A percentile compares a stretch with the other conserved stretches of the same genome.
Evolutionary conservation across 805 yeast genomes (phyloP).

Genomic region (Myxozyma nipponensis): DNA sequence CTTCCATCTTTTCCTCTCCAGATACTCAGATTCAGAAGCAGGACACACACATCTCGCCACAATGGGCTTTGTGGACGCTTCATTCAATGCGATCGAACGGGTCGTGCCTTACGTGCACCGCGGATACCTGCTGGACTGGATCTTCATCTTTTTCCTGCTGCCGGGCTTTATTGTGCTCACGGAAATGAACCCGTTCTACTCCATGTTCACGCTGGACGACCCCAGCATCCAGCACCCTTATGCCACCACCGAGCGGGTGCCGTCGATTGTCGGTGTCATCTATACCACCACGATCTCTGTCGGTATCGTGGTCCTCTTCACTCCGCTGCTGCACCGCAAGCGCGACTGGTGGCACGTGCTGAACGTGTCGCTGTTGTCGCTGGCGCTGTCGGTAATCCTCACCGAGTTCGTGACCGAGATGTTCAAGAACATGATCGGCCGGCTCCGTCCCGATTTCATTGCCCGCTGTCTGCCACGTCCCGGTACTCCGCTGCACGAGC

Average conservation of each 20-base stretch:
- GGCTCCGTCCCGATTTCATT: constrained; percentile 89
- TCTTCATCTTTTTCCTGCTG: constrained; percentile 18
- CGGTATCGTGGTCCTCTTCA: constrained; percentile 26
- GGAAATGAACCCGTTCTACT: constrained; percentile 26
- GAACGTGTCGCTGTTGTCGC: constrained; percentile 27
- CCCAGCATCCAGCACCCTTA: constrained; percentile 76
- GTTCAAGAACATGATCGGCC: constrained; percentile 79
- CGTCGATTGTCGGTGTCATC: constrained; percentile 34
- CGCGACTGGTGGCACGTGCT: constrained; percentile 25
- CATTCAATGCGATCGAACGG: constrained; percentile 3
- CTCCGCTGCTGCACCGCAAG: constrained; percentile 26
- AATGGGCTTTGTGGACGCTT: not conserved
- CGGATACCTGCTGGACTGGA: constrained; percentile 23
- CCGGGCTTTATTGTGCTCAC: constrained; percentile 25
- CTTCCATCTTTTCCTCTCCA: too few species aligned
- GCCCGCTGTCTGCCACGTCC: constrained; percentile 71
- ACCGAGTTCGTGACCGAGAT: constrained; percentile 58
- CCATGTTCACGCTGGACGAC: constrained; percentile 64
- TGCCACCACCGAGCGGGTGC: constrained; percentile 71
- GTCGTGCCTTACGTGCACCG: constrained; percentile 12
- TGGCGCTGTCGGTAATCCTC: constrained; percentile 24
- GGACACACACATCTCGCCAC: too few species aligned
- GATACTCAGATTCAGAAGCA: too few species aligned
- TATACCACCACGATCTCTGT: constrained; percentile 17
- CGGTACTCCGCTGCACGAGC: constrained; percentile 48